Base-by-base conservation (phyloP, 2,329 filamentous ascomycete genomes). In the Ophiostoma sp. region DNA sequence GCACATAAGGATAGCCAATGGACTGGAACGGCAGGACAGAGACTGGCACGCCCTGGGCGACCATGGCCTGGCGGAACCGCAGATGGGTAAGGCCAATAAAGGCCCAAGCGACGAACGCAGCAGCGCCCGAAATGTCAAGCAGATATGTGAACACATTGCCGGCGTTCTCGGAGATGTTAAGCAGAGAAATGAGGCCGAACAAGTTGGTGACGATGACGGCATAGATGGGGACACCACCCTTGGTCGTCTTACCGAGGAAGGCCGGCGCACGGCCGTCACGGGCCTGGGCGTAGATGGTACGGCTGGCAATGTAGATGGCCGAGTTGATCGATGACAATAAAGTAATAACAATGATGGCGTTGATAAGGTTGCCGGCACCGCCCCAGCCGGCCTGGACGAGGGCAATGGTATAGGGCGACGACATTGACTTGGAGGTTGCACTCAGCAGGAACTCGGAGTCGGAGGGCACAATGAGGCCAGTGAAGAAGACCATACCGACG, bases 261-360 rank as follows among this genome's bases (percentile, higher is more conserved):
- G 79, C 78, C 0, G 86, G 86, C 0, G 86, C 83, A 69, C 87
- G 85, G 16, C 79, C 78, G 74, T 86, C 85, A 6, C 85, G 80
- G 0, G 86, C 86, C 67, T 88, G 77, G 3, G 83, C 84, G 70
- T 86, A 84, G 4, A 88, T 77, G 49, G 85, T 83, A 62, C 87
- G 81, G 0, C 85, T 86, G 41, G 84, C 86, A 1, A 84, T 79
- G 63, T 82, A 79, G 47, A 92, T 79, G 74, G 83, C 85, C 72
- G 89, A 86, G 72, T 92, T 92, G 0, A 85, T 87, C 0, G 89
- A 83, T 0, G 88, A 91, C 77, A 86, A 87, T 0, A 87, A 88
- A 0, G 88, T 89, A 0, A 87, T 90, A 71, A 93, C 81, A 72
- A 93, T 88, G 36, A 93, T 81, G 45, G 89, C 89, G 75, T 93